Evolutionary conservation across 805 yeast genomes (phyloP).

Genomic region (Saccharomycopsis capsularis): DNA sequence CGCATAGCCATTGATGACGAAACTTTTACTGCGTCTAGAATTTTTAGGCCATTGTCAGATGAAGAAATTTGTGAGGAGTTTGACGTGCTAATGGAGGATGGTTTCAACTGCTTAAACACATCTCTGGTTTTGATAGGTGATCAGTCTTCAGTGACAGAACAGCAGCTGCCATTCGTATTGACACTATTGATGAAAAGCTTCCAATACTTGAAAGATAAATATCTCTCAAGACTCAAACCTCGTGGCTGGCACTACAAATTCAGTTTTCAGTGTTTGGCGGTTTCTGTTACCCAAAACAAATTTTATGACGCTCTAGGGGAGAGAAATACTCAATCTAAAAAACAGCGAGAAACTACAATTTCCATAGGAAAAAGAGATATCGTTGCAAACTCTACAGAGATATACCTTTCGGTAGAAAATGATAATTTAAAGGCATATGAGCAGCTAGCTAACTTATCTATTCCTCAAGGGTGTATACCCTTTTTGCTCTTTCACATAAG

Average conservation of each 20-base stretch:
- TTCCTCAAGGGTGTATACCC: neutral
- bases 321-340: neutral
- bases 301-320: neutral
- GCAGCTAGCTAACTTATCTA: neutral
- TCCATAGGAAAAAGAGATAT: slow-evolving; percentile 11
- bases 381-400: neutral
- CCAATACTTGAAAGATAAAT: neutral
- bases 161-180: neutral
- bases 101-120: slow-evolving; percentile 5
- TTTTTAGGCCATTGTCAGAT: neutral
- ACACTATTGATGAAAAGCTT: neutral
- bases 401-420: neutral
- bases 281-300: slow-evolving; percentile 4
- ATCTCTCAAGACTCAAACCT: slow-evolving; percentile 3
- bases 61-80: slow-evolving; percentile 5
- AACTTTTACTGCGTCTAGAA: neutral
- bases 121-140: slow-evolving; percentile 9
- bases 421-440: neutral
- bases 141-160: neutral
- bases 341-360: neutral
- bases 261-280: slow-evolving; percentile 9
- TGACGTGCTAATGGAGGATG: slow-evolving; percentile 6
- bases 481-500: slow-evolving; percentile 7
- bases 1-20: neutral
- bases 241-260: slow-evolving; percentile 14